phyloP scores from a whole-genome alignment of 306 rosid genomes.

The Mucuna pruriens region DNA sequence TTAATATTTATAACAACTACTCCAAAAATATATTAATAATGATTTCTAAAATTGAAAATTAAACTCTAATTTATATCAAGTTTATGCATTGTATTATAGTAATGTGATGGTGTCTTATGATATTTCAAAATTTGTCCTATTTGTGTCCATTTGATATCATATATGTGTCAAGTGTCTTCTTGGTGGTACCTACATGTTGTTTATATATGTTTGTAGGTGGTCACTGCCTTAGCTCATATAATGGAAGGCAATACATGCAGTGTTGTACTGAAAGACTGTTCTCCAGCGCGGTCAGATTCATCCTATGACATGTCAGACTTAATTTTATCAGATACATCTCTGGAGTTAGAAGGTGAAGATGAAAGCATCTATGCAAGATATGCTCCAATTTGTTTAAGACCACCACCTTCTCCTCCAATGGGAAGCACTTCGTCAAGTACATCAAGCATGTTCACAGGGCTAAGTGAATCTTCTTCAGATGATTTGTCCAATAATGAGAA shows the following conservation, averaged over 20 bases:
- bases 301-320: conserved; percentile 42
- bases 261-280: conserved; percentile 44
- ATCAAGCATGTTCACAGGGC: conserved; percentile 28
- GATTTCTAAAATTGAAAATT: neutral
- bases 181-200: neutral
- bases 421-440: conserved; percentile 36
- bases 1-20: neutral
- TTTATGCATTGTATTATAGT: neutral
- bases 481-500: neutral
- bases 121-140: neutral
- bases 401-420: conserved; percentile 53
- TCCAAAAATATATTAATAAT: neutral
- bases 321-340: conserved; percentile 28
- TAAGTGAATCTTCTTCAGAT: conserved; percentile 22
- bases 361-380: conserved; percentile 30
- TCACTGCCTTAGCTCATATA: conserved; percentile 47
- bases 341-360: conserved; percentile 38
- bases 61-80: neutral
- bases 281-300: conserved; percentile 50
- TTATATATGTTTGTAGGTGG: conserved; percentile 54
- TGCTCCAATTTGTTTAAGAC: neutral
- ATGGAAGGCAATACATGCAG: conserved; percentile 47
- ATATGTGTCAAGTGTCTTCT: neutral
- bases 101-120: neutral
- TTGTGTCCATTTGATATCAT: neutral